Base-by-base conservation (phyloP, 208 protist genomes). In the Acanthamoeba castellanii region DNA sequence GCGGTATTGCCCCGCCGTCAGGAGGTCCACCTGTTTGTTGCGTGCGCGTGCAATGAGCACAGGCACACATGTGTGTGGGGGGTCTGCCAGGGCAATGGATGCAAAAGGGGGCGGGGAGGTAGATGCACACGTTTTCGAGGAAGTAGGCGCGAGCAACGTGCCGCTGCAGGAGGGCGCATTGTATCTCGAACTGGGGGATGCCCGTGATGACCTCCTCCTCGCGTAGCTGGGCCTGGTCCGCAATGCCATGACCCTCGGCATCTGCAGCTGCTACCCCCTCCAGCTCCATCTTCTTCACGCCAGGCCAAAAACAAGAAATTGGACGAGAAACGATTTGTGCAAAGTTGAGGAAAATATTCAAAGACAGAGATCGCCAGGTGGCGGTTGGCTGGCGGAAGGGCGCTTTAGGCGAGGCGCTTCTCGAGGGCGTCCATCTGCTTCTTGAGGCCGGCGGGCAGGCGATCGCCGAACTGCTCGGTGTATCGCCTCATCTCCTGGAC, bases 381-480 rank as follows among this genome's bases (percentile, higher is more conserved):
- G 50, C 13, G 8, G 5, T 5, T 5, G 13, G 50, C 50, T 13
- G 50, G 8, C 5, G 50, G 8, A 55, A 55, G 13, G 50, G 5
- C 50, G 13, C 13, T n/a, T 20, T 57, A 14, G 45, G 57, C 66
- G 32, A 96, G 74, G 87, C 95, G 94, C 32, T 95, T 55, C 61
- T 96, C 96, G 57, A 96, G 78, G 47, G 92, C 16, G 59, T 95
- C 61, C 64, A 96, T 93, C 87, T 96, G 92, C 66, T 96, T 76
- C 34, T 55, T 88, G 78, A 96, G 91, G 72, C 94, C 90, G n/a
- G 76, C 55, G 72, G 96, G 96, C 64, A 97, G 94, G 42, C 89
- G 74, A 32, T 97, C 68, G 78, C 97, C 97, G 85, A 97, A 96
- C 70, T 96, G 89, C 14, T 30, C 30, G 45, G 81, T 95, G 91